Base-by-base conservation (phyloP, 768 basidiomycete species). In the Clitopilus passeckerianus region DNA sequence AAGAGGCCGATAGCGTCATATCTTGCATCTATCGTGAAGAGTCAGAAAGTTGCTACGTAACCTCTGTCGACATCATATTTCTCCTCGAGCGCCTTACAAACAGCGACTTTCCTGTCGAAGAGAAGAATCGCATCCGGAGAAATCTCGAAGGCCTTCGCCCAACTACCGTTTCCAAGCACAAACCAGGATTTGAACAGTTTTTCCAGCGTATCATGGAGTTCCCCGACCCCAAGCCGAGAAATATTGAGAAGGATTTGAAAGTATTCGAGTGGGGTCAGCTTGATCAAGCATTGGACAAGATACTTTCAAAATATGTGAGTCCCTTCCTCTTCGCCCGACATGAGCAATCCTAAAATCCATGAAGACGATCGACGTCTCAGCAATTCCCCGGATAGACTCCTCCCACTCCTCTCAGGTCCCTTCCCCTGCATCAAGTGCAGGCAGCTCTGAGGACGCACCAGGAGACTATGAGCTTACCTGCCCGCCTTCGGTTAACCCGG, bases 201-300 rank as follows among this genome's bases (percentile, higher is more conserved):
- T 99, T 98, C 81, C 87, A 91, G 75, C 82, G 87, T 64, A 95
- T 99, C 76, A 98, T 99, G 96, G 86, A 91, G 56, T 96, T 97
- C 68, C 92, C 95, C 0, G 85, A 86, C 50, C 96, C 96, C 7
- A 95, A 93, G 70, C 96, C 96, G 2, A 81, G 96, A 58, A 95
- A 95, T 70, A 99, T 98, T 62, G 96, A 98, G 69, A 98, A 98
- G 79, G 94, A 98, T 67, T 82, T 99, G 68, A 93, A 93, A 70
- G 88, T 92, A 7, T 93, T 93, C 65, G 83, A 85, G 41, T 93
- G 91, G 91, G 77, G 76, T 27, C 71, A 82, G 50, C 76, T 93
- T n/a, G 80, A 80, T 16, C 83, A 86, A 62, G 89, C 90, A 0
- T 71, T 93, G 56, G 86, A 89, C 53, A 92, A 91, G 71, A 90